Conservation (phyloP, 2,329 filamentous ascomycete species). For the Colletotrichum sansevieriae region DNA sequence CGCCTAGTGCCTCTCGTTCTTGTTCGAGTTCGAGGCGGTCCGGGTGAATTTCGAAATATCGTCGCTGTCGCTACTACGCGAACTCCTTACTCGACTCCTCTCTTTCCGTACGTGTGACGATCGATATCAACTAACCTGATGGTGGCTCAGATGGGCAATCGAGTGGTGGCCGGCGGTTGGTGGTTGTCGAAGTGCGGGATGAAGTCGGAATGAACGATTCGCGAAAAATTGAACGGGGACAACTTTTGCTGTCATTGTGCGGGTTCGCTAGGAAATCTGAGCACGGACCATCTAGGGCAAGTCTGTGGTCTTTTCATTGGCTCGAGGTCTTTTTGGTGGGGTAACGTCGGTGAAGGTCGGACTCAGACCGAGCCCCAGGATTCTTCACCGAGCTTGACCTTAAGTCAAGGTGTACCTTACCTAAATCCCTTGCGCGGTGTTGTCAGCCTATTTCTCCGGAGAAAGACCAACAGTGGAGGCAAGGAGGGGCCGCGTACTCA, state of each 20-base stretch:
- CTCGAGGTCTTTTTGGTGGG: background rate
- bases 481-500: no score
- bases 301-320: constrained; percentile 1
- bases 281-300: constrained; percentile 41
- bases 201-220: constrained; percentile 19
- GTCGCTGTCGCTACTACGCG: background rate
- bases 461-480: no score
- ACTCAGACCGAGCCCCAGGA: background rate
- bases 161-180: constrained; percentile 39
- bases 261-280: constrained; percentile 26
- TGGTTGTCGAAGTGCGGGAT: constrained; percentile 40
- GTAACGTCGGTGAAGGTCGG: background rate
- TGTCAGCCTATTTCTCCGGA: background rate
- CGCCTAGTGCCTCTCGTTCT: constrained; percentile 23
- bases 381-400: background rate
- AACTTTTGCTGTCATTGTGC: constrained; percentile 37
- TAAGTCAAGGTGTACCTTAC: no score
- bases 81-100: background rate
- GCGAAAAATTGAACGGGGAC: constrained; percentile 6
- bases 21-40: constrained; percentile 3
- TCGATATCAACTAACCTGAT: constrained; percentile 39
- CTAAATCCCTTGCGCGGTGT: background rate
- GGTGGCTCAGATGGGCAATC: constrained; percentile 39
- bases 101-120: constrained; percentile 9
- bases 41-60: constrained; percentile 20